These are phyloP conservation scores for Penicillium odoratum DNA, from an alignment of 495 filamentous ascomycete genomes.

Conservation along the genomic window DNA sequence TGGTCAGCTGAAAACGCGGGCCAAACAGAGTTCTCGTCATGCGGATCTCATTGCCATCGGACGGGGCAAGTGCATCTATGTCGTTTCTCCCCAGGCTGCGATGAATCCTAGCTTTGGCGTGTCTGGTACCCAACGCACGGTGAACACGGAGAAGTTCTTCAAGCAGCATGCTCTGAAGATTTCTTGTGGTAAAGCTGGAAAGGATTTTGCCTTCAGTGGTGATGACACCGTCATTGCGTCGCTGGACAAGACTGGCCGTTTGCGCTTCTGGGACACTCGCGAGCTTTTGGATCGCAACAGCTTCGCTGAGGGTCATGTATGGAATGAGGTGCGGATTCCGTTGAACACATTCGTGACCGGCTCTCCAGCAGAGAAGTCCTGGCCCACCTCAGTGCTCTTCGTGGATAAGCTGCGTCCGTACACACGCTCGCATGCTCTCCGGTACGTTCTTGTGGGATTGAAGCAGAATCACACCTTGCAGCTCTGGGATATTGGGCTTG, in stretches of 20 bases:
- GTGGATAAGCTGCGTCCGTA: slow-evolving; percentile 93
- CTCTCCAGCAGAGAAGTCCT: slow-evolving; percentile 79
- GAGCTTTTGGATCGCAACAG: slow-evolving; percentile 63
- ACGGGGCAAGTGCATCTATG: slow-evolving; percentile 90
- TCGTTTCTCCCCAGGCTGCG: slow-evolving; percentile 80
- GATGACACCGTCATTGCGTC: slow-evolving; percentile 94
- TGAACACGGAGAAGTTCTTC: slow-evolving; percentile 83
- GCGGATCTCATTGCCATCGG: slow-evolving; percentile 93
- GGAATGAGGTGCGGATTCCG: slow-evolving; percentile 73
- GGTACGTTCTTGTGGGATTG: slow-evolving; percentile 95
- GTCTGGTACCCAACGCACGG: slow-evolving; percentile 66
- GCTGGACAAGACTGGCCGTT: slow-evolving; percentile 89
- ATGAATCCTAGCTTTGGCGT: slow-evolving; percentile 68
- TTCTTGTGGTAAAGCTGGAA: slow-evolving; percentile 94
- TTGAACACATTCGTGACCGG: slow-evolving; percentile 76
- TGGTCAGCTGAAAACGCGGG: slow-evolving; percentile 92
- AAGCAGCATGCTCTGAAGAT: slow-evolving; percentile 85
- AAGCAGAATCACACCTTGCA: slow-evolving; percentile 99
- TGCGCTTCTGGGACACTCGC: slow-evolving; percentile 96
- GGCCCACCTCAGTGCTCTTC: slow-evolving; percentile 93
- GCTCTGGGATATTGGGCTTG: slow-evolving; percentile 95
- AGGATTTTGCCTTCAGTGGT: slow-evolving; percentile 96
- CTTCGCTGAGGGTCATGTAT: slow-evolving; percentile 53
- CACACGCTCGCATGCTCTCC: slow-evolving; percentile 76
- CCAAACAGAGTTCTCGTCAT: slow-evolving; percentile 81